Evolutionary conservation across 2,329 filamentous ascomycete genomes (phyloP), one percentile per base, ranked within the genome.

Genomic region (Beauveria rudraprayagi): DNA sequence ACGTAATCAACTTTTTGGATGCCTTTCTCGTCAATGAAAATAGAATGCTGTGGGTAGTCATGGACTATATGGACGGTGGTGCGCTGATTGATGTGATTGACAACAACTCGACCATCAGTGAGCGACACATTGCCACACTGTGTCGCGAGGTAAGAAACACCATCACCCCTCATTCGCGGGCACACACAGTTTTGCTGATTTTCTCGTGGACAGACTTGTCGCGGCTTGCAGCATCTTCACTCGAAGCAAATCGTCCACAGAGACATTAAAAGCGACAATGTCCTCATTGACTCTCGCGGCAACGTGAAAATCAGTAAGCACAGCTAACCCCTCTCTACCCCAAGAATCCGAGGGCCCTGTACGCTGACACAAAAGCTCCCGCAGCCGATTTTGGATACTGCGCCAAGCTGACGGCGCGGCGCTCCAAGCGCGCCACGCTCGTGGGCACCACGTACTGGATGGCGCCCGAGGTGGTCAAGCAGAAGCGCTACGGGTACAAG

Each of bases 391-490:
- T 99, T 72, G 94, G 94, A 66, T 97, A 97, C 83, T 97, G 92
- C 73, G 94, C 94, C 73, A 97, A 97, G 80, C 88, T 99, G 65
- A 97, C 93, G 37, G 93, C 97, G 73, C 88, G 92, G 65, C 95
- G 96, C 77, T 94, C 86, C 67, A 97, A 99, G 82, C 92, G 94
- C 74, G 92, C 93, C 51, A 99, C 94, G 62, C 97, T 99, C 93
- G 94, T 99, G 61, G 94, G 94, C 66, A 99, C 94, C 34, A 94
- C 94, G n/a, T 99, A 97, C 81, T 99, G 94, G 94, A 99, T 99
- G 94, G 94, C 94, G 9, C 94, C 94, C 41, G 94, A 99, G 76
- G 94, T 99, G 50, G 94, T 99, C 72, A 97, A 97, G 79, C 93
- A 97, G 74, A 97, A 97, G 79, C 92, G 97, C 75, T 99, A 99